Evolutionary conservation across 768 basidiomycete species (phyloP), one percentile per base, ranked within the genome.

Genomic region (Lactifluus hygrophoroides): DNA sequence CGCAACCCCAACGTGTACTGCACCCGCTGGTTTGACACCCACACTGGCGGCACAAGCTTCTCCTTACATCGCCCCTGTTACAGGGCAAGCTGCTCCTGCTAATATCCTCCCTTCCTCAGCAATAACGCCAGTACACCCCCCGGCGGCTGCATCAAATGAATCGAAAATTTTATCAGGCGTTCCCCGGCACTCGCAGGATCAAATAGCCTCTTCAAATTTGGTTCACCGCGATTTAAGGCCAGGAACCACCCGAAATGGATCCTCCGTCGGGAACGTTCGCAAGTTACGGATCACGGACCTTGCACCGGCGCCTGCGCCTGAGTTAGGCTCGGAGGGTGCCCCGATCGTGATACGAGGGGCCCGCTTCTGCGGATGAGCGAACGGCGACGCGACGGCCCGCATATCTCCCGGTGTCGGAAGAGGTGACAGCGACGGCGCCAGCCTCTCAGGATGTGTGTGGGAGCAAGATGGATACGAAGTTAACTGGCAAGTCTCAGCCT

Each of bases 321-420:
- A 45, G n/a, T 54, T 46, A 25, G 59, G 59, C 14, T 60, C 59
- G n/a, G 45, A 40, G 25, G 9, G 14, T 35, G 54, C 59, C 5
- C 59, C 59, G 35, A 60, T 60, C 37, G 49, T 60, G 17, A 51
- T 60, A 56, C 1, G 59, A 60, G 0, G 42, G 7, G 34, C 30
- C 28, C 7, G 38, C n/a, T 2, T 21, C 59, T 17, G 30, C 37
- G 5, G 27, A 38, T 11, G 42, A 55, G 3, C 34, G 32, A n/a
- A 40, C 23, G 17, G 34, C 32, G 9, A 27, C 50, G 42, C 37
- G 37, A 10, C 14, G 19, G 27, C 38, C n/a, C n/a, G n/a, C n/a
- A n/a, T 16, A 27, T 9, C 53, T 27, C 53, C 3, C 44, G 21
- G 23, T 35, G 23, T 9, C 13, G 23, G 52, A 28, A 11, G 25